phyloP scores from a whole-genome alignment of 371 early-diverging fungal species.

The Haplosporangium sp. region DNA sequence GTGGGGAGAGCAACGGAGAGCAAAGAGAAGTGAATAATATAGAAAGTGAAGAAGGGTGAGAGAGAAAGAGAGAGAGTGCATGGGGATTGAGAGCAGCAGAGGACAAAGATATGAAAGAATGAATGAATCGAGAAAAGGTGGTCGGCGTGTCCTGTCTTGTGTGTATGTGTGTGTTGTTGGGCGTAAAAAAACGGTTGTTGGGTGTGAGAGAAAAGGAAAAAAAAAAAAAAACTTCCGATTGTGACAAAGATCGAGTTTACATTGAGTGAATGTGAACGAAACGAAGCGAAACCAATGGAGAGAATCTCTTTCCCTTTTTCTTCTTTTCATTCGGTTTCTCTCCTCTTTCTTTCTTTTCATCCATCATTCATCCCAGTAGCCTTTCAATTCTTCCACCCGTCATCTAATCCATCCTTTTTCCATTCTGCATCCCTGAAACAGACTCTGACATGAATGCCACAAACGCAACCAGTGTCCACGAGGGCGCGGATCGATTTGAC shows the following conservation, averaged over 20 bases:
- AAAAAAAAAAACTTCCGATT: background rate
- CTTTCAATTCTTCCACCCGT: conserved; percentile 1
- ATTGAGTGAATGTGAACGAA: background rate
- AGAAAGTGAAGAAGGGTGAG: no score
- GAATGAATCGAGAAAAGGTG: no score
- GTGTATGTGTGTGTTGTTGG: no score
- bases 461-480: conserved; percentile 10
- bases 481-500: background rate
- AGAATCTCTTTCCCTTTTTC: conserved; percentile 4
- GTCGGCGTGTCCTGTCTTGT: no score
- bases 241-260: no score
- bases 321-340: background rate
- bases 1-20: no score
- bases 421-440: background rate
- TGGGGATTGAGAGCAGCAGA: no score
- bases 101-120: no score
- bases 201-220: no score
- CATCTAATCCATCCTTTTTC: background rate
- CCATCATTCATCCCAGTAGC: conserved; percentile 4
- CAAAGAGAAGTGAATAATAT: no score
- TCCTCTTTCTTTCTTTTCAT: background rate
- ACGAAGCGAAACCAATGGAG: background rate
- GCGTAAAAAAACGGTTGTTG: no score
- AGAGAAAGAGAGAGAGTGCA: no score
- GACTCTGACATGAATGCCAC: conserved; percentile 16